Conservation (phyloP, 1,139 yeast genomes). For the Pichia sp. region DNA sequence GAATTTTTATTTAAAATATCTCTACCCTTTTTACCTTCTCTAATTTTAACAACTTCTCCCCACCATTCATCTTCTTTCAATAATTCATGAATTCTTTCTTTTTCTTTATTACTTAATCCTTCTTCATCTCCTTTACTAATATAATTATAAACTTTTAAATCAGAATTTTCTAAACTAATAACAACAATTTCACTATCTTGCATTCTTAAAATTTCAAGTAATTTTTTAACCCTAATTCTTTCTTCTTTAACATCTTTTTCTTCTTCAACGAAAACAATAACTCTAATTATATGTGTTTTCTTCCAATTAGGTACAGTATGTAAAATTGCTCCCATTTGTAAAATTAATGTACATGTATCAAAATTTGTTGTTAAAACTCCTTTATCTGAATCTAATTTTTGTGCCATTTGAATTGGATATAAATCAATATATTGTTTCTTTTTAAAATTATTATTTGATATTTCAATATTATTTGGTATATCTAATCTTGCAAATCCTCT, state of each 20-base stretch:
- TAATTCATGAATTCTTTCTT: conserved; percentile 32
- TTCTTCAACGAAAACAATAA: conserved; percentile 84
- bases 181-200: conserved; percentile 66
- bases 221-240: conserved; percentile 46
- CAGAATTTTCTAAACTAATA: conserved; percentile 56
- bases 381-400: conserved; percentile 53
- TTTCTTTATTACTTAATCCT: conserved; percentile 26
- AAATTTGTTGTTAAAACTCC: conserved; percentile 78
- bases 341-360: conserved; percentile 87
- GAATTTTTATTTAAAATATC: conserved; percentile 8
- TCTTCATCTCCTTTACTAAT: conserved; percentile 58
- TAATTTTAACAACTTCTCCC: conserved; percentile 30
- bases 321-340: conserved; percentile 88
- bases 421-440: conserved; percentile 64
- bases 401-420: conserved; percentile 95
- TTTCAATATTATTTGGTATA: conserved; percentile 23
- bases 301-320: conserved; percentile 94
- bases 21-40: conserved; percentile 24
- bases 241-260: conserved; percentile 68
- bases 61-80: conserved; percentile 44
- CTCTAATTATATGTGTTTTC: conserved; percentile 62
- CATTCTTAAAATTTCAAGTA: conserved; percentile 73
- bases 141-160: conserved; percentile 62
- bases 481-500: conserved; percentile 67
- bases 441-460: conserved; percentile 14